phyloP scores from a whole-genome alignment of 1,284 basidiomycete species.

The Rhodotorula sp. region DNA sequence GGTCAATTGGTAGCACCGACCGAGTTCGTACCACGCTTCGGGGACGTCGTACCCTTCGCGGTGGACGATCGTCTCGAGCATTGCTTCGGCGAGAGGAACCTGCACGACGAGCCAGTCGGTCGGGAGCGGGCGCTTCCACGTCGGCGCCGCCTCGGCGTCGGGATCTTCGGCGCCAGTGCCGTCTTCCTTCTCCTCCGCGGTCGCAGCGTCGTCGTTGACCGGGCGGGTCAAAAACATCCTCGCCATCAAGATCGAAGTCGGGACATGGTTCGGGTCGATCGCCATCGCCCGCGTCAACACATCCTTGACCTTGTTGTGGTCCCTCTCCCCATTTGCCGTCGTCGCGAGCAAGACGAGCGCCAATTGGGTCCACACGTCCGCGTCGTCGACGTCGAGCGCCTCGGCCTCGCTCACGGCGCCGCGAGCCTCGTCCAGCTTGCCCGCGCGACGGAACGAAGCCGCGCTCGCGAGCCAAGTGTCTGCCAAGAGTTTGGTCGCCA shows the following conservation, averaged over 20 bases:
- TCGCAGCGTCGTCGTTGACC: neutral
- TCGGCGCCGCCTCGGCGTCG: neutral
- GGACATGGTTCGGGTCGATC: conserved; percentile 62
- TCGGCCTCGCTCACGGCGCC: conserved; percentile 96
- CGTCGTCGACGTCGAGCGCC: conserved; percentile 54
- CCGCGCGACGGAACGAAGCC: conserved; percentile 84
- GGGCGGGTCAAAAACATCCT: conserved; percentile 63
- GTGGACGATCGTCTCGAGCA: conserved; percentile 53
- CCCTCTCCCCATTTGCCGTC: neutral
- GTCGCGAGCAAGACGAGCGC: conserved; percentile 8
- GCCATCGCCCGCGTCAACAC: conserved; percentile 35
- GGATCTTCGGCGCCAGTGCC: neutral
- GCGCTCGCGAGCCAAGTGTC: conserved; percentile 92
- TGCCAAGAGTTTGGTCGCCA: conserved; percentile 71
- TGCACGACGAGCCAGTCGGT: conserved; percentile 64
- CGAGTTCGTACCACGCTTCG: conserved; percentile 88
- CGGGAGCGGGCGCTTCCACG: conserved; percentile 1
- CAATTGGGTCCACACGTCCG: conserved; percentile 53
- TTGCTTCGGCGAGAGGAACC: conserved; percentile 48
- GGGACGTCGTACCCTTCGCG: conserved; percentile 75
- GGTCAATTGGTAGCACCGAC: conserved; percentile 69
- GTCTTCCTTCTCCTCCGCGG: neutral
- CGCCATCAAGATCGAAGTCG: conserved; percentile 73
- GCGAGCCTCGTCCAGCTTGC: conserved; percentile 83
- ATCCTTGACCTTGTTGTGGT: neutral